Percentiles rank a stretch among this genome's conserved stretches.
phyloP scores from a whole-genome alignment of 495 filamentous ascomycete genomes.

The Xylaria intraflava region DNA sequence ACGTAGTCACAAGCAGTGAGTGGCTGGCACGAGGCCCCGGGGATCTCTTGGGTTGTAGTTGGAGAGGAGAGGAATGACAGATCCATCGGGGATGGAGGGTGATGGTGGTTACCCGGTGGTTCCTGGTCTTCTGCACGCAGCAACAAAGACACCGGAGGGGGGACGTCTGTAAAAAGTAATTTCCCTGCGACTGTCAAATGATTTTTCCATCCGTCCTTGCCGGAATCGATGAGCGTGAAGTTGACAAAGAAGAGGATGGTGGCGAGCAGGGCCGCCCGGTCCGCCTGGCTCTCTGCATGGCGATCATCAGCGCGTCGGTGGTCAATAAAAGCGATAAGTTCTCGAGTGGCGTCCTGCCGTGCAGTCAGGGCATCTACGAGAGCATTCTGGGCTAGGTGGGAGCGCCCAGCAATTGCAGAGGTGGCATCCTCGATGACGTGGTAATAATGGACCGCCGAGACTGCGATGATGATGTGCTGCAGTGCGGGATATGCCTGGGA shows the following conservation, averaged over 20 bases:
- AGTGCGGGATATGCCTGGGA: conserved; percentile 39
- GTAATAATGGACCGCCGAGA: conserved; percentile 50
- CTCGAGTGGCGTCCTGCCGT: conserved; percentile 43
- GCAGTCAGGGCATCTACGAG: conserved; percentile 44
- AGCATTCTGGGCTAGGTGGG: conserved; percentile 13
- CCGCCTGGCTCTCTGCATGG: conserved; percentile 16
- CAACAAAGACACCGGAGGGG: conserved; percentile 24
- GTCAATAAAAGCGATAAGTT: conserved; percentile 32
- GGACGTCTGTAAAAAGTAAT: conserved; percentile 28
- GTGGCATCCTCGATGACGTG: conserved; percentile 18
- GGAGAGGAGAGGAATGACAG: background rate
- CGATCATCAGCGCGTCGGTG: background rate
- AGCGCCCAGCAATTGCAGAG: conserved; percentile 4
- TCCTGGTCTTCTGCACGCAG: background rate
- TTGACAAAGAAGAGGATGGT: conserved; percentile 53
- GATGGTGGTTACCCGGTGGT: background rate
- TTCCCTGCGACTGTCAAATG: conserved; percentile 46
- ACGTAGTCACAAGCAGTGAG: conserved; percentile 31
- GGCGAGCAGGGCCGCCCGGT: conserved; percentile 39
- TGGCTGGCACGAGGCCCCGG: conserved; percentile 12
- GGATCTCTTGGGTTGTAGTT: conserved; percentile 25
- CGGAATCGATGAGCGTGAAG: conserved; percentile 51
- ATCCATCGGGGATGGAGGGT: conserved; percentile 8
- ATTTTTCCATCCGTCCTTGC: conserved; percentile 47
- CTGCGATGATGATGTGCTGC: conserved; percentile 45